phyloP scores from a whole-genome alignment of 768 basidiomycete species.

The Rubroboletus satanas region DNA sequence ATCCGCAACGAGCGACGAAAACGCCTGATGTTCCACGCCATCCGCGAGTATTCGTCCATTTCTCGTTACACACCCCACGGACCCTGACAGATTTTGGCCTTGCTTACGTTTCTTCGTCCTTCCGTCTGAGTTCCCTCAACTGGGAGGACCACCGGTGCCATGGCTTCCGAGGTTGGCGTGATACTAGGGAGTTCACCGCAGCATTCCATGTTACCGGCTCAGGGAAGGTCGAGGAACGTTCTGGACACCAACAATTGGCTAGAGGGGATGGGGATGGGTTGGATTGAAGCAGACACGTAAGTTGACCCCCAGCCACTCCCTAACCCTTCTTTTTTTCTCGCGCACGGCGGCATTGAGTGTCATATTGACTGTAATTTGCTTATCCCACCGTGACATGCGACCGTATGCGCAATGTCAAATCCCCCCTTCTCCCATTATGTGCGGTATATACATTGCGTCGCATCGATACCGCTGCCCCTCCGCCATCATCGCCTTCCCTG shows the following conservation, averaged over 20 bases:
- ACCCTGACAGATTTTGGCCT: too few species aligned
- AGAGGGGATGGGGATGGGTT: not conserved
- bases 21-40: too few species aligned
- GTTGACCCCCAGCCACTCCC: not conserved
- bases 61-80: too few species aligned
- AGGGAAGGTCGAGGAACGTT: not conserved
- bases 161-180: not conserved
- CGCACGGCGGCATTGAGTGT: not conserved
- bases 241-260: not conserved
- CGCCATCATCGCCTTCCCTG: not conserved
- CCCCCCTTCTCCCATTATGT: not conserved
- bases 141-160: too few species aligned
- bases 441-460: not conserved
- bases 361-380: not conserved
- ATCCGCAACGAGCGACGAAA: too few species aligned
- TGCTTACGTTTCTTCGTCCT: too few species aligned
- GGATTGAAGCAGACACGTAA: not conserved
- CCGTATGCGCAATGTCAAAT: not conserved
- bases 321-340: not conserved
- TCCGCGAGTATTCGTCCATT: too few species aligned
- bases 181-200: not conserved
- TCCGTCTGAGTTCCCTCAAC: too few species aligned
- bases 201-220: not conserved
- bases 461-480: not conserved
- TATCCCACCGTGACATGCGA: not conserved